phyloP scores from a whole-genome alignment of 306 rosid genomes.

The Nissolia schottii region DNA sequence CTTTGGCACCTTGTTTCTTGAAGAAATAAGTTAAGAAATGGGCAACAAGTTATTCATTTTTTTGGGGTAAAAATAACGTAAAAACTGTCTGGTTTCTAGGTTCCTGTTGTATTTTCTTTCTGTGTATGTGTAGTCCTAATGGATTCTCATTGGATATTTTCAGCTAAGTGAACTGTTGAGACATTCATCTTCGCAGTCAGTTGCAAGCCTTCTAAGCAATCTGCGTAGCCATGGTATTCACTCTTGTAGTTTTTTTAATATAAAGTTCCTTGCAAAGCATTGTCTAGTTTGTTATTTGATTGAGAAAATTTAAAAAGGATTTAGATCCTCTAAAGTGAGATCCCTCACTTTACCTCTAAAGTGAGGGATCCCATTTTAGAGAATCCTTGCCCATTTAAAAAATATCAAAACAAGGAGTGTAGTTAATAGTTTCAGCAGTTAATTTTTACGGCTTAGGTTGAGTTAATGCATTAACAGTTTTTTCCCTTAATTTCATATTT shows the following conservation, averaged over 20 bases:
- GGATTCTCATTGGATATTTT: conserved; percentile 24
- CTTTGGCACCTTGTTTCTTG: background rate
- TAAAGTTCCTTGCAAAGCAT: background rate
- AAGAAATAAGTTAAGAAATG: background rate
- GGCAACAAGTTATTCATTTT: background rate
- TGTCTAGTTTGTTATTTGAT: conserved; percentile 5
- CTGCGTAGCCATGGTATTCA: conserved; percentile 75
- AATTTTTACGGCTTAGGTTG: background rate
- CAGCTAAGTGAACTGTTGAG: conserved; percentile 77
- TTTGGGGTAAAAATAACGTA: background rate
- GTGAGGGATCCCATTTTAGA: no score
- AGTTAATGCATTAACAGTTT: background rate
- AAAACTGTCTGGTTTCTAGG: background rate
- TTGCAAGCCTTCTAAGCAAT: conserved; percentile 65
- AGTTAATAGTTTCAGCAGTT: background rate
- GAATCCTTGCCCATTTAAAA: no score
- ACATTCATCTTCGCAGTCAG: conserved; percentile 63
- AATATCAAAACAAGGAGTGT: background rate
- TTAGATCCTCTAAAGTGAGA: no score
- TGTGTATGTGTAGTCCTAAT: conserved; percentile 14
- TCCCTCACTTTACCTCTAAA: no score
- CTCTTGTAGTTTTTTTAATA: conserved; percentile 1
- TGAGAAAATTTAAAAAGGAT: background rate
- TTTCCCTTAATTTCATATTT: conserved; percentile 6
- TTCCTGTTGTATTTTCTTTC: background rate